A percentile compares a stretch with the other conserved stretches of the same genome.
Conservation (phyloP, 2,329 filamentous ascomycete genomes). For the Fusarium falciforme region DNA sequence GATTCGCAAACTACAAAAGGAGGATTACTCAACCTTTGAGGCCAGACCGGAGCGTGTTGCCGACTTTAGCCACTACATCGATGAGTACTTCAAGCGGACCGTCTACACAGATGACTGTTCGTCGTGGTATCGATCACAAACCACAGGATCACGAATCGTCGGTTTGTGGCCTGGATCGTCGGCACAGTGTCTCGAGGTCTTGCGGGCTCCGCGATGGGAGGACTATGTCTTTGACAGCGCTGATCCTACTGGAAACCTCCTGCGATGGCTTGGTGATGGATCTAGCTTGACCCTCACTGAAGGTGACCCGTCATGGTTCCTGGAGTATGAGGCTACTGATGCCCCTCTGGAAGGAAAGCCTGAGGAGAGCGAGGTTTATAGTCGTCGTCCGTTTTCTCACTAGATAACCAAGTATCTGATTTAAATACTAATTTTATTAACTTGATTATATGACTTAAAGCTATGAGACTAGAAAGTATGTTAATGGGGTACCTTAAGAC, state of each 20-base stretch:
- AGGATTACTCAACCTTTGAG: conserved; percentile 32
- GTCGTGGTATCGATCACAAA: conserved; percentile 17
- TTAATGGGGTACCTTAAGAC: no score
- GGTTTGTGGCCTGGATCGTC: conserved; percentile 23
- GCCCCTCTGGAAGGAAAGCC: conserved; percentile 9
- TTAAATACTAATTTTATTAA: not conserved
- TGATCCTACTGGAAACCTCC: not conserved
- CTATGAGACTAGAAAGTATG: no score
- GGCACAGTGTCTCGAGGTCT: conserved; percentile 13
- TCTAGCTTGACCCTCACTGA: conserved; percentile 13
- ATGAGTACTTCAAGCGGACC: conserved; percentile 28
- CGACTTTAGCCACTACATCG: conserved; percentile 18
- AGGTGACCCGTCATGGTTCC: conserved; percentile 23
- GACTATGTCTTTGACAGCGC: conserved; percentile 14
- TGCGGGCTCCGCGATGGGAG: conserved; percentile 22
- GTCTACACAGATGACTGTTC: conserved; percentile 26
- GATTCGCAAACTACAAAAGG: conserved; percentile 39
- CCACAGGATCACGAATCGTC: not conserved
- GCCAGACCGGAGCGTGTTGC: not conserved
- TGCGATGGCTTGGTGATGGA: conserved; percentile 21
- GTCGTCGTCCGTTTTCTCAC: conserved; percentile 11
- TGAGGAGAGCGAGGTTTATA: conserved; percentile 10
- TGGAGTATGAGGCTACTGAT: conserved; percentile 14
- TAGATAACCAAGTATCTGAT: not conserved
- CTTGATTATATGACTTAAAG: no score